A percentile compares a stretch with the other conserved stretches of the same genome.
These are phyloP conservation scores for Rosa persica DNA, from an alignment of 306 rosid species.

Conservation along the genomic window DNA sequence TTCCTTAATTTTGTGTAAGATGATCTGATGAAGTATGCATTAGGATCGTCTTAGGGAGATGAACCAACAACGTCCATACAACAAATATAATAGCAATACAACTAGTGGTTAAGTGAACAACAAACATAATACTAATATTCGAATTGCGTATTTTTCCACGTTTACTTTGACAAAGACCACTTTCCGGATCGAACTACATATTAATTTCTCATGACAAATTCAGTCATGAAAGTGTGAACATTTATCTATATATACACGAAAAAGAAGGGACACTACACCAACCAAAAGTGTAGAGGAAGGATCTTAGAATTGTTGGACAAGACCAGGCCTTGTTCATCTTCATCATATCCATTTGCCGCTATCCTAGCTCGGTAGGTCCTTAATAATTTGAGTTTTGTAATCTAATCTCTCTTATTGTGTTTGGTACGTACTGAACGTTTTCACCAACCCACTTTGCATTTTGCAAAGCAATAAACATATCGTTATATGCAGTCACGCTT, in stretches of 20 bases:
- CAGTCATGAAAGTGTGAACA: background rate
- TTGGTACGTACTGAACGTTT: conserved; percentile 10
- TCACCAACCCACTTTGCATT: conserved; percentile 19
- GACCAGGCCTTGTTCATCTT: background rate
- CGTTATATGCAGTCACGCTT: background rate
- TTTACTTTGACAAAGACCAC: background rate
- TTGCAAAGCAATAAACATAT: background rate
- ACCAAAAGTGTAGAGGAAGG: conserved; percentile 10
- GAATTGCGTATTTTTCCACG: background rate
- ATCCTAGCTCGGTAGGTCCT: background rate
- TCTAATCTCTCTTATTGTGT: background rate
- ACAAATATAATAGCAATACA: background rate
- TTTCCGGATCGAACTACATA: background rate
- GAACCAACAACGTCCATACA: background rate
- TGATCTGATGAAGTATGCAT: background rate
- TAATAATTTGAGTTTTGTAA: background rate
- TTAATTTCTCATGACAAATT: background rate
- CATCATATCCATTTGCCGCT: conserved; percentile 8
- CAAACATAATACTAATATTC: background rate
- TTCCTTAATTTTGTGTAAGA: background rate
- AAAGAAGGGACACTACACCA: background rate
- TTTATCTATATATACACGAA: background rate
- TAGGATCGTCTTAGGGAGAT: background rate
- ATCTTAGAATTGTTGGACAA: conserved; percentile 4
- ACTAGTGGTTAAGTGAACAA: background rate